These are phyloP conservation scores for Neopestalotiopsis sp. DNA, from an alignment of 2,329 filamentous ascomycete species.

Conservation along the genomic window DNA sequence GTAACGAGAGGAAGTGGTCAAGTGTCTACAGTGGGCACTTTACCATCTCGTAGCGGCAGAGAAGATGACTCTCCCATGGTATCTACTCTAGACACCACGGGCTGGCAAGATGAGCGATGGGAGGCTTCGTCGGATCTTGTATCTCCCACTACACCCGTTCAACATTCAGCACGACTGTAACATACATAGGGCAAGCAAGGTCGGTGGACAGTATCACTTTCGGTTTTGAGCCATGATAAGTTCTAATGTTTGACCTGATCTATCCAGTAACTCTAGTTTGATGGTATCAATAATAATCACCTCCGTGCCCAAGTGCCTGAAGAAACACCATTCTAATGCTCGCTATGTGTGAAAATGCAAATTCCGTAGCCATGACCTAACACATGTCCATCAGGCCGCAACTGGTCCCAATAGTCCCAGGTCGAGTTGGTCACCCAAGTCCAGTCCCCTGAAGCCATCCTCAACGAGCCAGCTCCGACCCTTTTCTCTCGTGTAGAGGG, in stretches of 20 bases:
- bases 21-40: conserved; percentile 23
- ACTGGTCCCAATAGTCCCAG: conserved; percentile 4
- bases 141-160: conserved; percentile 31
- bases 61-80: conserved; percentile 31
- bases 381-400: neutral
- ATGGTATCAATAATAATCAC: neutral
- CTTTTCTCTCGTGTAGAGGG: conserved; percentile 64
- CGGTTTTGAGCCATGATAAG: no score
- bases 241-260: neutral
- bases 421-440: conserved; percentile 42
- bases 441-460: conserved; percentile 81
- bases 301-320: neutral
- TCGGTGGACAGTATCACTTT: no score
- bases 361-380: neutral
- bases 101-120: conserved; percentile 22
- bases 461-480: conserved; percentile 81
- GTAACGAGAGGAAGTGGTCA: conserved; percentile 20
- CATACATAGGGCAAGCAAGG: no score
- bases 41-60: conserved; percentile 21
- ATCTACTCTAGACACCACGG: conserved; percentile 31
- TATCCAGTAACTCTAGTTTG: neutral
- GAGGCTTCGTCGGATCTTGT: conserved; percentile 31
- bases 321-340: conserved; percentile 9
- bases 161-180: conserved; percentile 4
- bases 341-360: conserved; percentile 9